phyloP scores from a whole-genome alignment of 1,284 basidiomycete genomes.

The Pholiota adiposa region DNA sequence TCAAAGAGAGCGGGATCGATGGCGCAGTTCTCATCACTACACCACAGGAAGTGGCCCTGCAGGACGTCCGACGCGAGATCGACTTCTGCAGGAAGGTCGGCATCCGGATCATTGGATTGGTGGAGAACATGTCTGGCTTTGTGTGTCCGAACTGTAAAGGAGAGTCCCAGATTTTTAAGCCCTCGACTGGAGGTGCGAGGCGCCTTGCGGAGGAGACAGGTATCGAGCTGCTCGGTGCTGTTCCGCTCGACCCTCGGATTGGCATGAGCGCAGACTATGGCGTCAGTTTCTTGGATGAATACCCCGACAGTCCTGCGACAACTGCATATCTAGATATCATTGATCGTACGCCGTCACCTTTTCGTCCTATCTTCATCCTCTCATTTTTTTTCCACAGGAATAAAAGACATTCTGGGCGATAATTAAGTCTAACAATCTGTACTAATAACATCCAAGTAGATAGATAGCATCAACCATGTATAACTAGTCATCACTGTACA shows the following conservation, averaged over 20 bases:
- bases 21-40: slow-evolving; percentile 98
- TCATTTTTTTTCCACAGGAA: slow-evolving; percentile 34
- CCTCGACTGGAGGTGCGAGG: slow-evolving; percentile 92
- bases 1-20: slow-evolving; percentile 94
- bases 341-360: slow-evolving; percentile 62
- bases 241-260: slow-evolving; percentile 94
- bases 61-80: slow-evolving; percentile 97
- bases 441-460: neutral
- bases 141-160: slow-evolving; percentile 94
- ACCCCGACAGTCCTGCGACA: slow-evolving; percentile 94
- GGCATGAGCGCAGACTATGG: slow-evolving; percentile 97
- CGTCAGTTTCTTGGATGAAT: slow-evolving; percentile 95
- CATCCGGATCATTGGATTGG: slow-evolving; percentile 88
- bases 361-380: neutral
- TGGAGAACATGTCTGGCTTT: slow-evolving; percentile 99
- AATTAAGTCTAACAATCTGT: slow-evolving; percentile 15
- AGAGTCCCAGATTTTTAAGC: slow-evolving; percentile 95
- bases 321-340: slow-evolving; percentile 93
- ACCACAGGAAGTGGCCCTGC: slow-evolving; percentile 96
- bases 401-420: slow-evolving; percentile 65
- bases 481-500: neutral
- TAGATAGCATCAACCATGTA: slow-evolving; percentile 5
- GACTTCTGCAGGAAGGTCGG: slow-evolving; percentile 97
- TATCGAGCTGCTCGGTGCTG: slow-evolving; percentile 83
- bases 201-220: slow-evolving; percentile 86